Conservation (phyloP, 2,329 filamentous ascomycete species). For the Botrytis paeoniae region DNA sequence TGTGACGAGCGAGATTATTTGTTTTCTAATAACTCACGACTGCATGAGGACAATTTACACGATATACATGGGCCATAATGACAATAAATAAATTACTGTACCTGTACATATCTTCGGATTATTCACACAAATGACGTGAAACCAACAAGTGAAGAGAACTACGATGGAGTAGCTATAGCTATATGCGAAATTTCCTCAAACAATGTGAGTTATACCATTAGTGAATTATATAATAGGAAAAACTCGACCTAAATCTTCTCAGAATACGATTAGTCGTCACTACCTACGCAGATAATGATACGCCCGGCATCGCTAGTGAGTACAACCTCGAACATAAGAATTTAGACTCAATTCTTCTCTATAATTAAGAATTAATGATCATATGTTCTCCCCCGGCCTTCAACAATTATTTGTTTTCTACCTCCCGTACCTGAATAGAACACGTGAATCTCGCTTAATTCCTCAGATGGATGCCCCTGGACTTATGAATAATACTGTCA, state of each 20-base stretch:
- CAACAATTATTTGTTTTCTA: background rate
- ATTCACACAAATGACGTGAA: background rate
- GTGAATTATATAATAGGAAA: background rate
- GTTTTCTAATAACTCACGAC: background rate
- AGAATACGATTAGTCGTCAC: background rate
- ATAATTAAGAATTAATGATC: background rate
- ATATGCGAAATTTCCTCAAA: background rate
- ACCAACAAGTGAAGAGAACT: background rate
- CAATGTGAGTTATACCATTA: background rate
- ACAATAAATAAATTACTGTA: background rate
- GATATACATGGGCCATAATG: background rate
- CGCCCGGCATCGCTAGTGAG: too few species aligned
- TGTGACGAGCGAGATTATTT: background rate
- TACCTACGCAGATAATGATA: background rate
- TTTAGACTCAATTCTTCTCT: background rate
- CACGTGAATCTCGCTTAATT: background rate
- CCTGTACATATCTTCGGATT: background rate
- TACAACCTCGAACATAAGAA: background rate
- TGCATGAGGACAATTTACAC: background rate
- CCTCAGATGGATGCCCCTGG: background rate
- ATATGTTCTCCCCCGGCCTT: background rate
- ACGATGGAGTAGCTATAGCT: background rate
- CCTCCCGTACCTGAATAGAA: background rate
- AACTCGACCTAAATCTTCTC: background rate
- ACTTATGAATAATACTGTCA: background rate